These are phyloP conservation scores for Jamesozyma gamospora DNA, from an alignment of 805 yeast species.

Conservation along the genomic window DNA sequence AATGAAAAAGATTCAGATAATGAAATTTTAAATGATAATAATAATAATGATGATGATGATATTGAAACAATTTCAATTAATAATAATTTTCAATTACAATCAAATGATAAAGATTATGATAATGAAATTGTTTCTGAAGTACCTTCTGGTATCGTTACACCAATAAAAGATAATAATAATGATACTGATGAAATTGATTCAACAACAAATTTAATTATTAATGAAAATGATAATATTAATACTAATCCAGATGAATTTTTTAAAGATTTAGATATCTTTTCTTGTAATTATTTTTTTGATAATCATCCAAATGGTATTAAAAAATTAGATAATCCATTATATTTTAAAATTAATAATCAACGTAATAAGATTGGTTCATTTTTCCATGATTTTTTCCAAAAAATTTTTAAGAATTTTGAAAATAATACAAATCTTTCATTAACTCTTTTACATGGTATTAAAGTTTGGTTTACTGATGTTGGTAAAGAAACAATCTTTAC, in stretches of 20 bases:
- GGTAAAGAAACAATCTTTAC: conserved; percentile 62
- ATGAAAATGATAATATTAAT: conserved; percentile 54
- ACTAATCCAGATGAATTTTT: conserved; percentile 18
- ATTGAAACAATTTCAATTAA: background rate
- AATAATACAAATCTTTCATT: conserved; percentile 58
- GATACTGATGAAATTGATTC: too few species aligned
- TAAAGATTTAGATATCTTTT: conserved; percentile 52
- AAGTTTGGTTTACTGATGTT: conserved; percentile 72
- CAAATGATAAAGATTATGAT: conserved; percentile 30
- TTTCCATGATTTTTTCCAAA: conserved; percentile 48
- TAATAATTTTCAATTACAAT: background rate
- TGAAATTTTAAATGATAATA: conserved; percentile 12
- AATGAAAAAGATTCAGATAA: conserved; percentile 8
- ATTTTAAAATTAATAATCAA: conserved; percentile 46
- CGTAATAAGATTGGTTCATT: conserved; percentile 51
- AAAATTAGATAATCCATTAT: conserved; percentile 34
- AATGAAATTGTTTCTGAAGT: conserved; percentile 32
- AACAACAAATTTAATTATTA: conserved; percentile 43
- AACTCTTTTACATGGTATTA: conserved; percentile 51
- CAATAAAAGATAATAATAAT: conserved; percentile 25
- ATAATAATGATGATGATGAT: conserved; percentile 3
- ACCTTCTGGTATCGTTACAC: conserved; percentile 29
- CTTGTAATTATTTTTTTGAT: conserved; percentile 57
- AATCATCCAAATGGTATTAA: conserved; percentile 37
- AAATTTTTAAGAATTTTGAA: conserved; percentile 39